A percentile compares a stretch with the other conserved stretches of the same genome.
phyloP scores from a whole-genome alignment of 495 filamentous ascomycete species.

The Lophium mytilinum region DNA sequence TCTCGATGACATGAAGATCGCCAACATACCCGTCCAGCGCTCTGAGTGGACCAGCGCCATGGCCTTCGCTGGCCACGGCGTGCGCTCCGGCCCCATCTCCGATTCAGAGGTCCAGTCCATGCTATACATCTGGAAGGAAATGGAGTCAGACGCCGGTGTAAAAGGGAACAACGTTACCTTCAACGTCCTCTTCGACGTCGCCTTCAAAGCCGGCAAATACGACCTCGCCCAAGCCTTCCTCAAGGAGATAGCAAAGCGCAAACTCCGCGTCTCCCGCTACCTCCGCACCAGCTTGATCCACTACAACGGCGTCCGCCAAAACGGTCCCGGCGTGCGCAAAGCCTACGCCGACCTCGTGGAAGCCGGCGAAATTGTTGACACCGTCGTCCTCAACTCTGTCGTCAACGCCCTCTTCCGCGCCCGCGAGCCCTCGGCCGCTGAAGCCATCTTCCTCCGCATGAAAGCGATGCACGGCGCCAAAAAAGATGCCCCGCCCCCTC shows the following conservation, averaged over 20 bases:
- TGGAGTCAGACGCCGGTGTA: slow-evolving; percentile 68
- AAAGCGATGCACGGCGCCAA: slow-evolving; percentile 46
- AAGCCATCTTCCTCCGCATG: slow-evolving; percentile 76
- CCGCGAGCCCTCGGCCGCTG: slow-evolving; percentile 62
- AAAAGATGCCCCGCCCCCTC: slow-evolving; percentile 28
- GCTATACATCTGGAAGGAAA: slow-evolving; percentile 77
- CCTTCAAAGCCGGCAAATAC: slow-evolving; percentile 76
- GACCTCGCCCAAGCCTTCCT: slow-evolving; percentile 74
- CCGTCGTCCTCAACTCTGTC: slow-evolving; percentile 74
- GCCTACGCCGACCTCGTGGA: slow-evolving; percentile 71
- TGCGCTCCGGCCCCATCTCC: slow-evolving; percentile 43
- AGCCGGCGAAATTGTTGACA: slow-evolving; percentile 80
- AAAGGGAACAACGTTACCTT: slow-evolving; percentile 65
- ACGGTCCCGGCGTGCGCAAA: slow-evolving; percentile 58
- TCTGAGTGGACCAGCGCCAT: slow-evolving; percentile 79
- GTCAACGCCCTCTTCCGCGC: slow-evolving; percentile 67
- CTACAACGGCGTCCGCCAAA: slow-evolving; percentile 62
- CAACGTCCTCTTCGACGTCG: slow-evolving; percentile 84
- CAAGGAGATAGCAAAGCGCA: slow-evolving; percentile 65
- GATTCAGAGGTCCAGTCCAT: slow-evolving; percentile 60
- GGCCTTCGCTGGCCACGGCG: slow-evolving; percentile 64
- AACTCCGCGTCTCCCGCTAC: slow-evolving; percentile 57
- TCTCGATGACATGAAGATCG: slow-evolving; percentile 69
- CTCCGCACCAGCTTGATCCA: slow-evolving; percentile 76
- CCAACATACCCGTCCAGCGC: slow-evolving; percentile 52